Evolutionary conservation across 306 rosid species (phyloP), one percentile per base, ranked within the genome.

Genomic region (Lotus japonicus): DNA sequence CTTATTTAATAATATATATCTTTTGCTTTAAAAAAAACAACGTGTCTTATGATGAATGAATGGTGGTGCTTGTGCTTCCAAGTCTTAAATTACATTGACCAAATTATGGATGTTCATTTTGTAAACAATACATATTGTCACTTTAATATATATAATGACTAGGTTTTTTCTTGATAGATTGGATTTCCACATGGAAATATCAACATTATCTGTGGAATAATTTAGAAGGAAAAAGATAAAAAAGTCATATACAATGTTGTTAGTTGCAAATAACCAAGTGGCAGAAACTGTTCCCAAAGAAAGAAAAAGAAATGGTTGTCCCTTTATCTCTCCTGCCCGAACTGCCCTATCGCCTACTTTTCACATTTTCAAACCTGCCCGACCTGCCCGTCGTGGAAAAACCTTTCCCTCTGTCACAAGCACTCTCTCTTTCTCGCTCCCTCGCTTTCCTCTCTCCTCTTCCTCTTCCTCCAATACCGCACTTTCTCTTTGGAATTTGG

Each of bases 391-490:
- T 10, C 31, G 72, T 71, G 57, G 80, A 61, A 74, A 81, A 75
- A 70, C 51, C 80, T 65, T 74, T 66, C 72, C 52, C 76, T 61
- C 74, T 53, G 35, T 70, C 77, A 51, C 78, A 69, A 73, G 75
- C 83, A 69, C 75, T 52, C 83, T 62, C 79, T 72, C 75, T 52
- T 80, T 62, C 79, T 72, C 85, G 66, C 78, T 75, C 79, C 66
- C 63, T 66, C 73, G 63, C 45, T 31, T 63, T 70, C 81, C 23
- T 21, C 67, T 46, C 69, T 35, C 72, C 69, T 54, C 63, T n/a
- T n/a, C n/a, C n/a, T n/a, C 23, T 21, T 42, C 18, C 54, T 17
- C 4, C 35, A 7, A 42, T 11, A 19, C 28, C 21, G 68, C 77
- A 54, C 68, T 70, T 70, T 70, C 15, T n/a, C 68, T 74, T 66